phyloP scores from a whole-genome alignment of 768 basidiomycete species.

The Naganishia kalamii region DNA sequence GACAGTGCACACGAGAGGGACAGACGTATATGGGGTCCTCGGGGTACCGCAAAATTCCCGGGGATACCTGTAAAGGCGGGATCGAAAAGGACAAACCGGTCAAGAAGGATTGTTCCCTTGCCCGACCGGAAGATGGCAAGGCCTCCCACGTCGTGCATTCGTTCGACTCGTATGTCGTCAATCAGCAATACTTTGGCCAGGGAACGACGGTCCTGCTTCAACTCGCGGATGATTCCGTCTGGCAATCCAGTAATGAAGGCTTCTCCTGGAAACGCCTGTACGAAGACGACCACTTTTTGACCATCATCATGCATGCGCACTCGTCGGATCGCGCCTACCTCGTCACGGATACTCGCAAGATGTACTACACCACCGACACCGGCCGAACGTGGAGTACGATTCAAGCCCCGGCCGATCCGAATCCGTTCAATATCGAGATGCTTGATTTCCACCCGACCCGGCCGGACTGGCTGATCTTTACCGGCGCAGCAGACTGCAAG shows the following conservation, averaged over 20 bases:
- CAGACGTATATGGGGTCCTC: constrained; percentile 78
- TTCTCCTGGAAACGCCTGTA: constrained; percentile 73
- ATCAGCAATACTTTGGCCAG: constrained; percentile 77
- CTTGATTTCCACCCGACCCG: constrained; percentile 76
- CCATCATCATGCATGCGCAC: constrained; percentile 80
- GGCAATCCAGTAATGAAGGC: constrained; percentile 94
- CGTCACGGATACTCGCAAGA: constrained; percentile 61
- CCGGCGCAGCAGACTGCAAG: constrained; percentile 65
- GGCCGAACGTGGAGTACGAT: constrained; percentile 64
- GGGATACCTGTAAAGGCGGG: constrained; percentile 72
- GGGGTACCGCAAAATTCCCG: constrained; percentile 86
- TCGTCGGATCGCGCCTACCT: constrained; percentile 78
- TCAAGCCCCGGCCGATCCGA: constrained; percentile 64
- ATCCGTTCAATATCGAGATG: constrained; percentile 66
- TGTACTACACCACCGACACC: constrained; percentile 75
- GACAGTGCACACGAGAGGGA: constrained; percentile 53
- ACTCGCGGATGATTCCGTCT: constrained; percentile 67
- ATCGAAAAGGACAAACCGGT: constrained; percentile 62
- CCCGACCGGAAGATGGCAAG: constrained; percentile 71
- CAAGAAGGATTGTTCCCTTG: constrained; percentile 70
- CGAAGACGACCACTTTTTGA: constrained; percentile 63
- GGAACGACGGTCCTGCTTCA: constrained; percentile 77
- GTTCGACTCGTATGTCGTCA: constrained; percentile 52
- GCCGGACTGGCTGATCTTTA: constrained; percentile 82
- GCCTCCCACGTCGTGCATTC: constrained; percentile 61